A percentile compares a stretch with the other conserved stretches of the same genome.
Conservation (phyloP, 306 rosid genomes). For the Fragaria iinumae region DNA sequence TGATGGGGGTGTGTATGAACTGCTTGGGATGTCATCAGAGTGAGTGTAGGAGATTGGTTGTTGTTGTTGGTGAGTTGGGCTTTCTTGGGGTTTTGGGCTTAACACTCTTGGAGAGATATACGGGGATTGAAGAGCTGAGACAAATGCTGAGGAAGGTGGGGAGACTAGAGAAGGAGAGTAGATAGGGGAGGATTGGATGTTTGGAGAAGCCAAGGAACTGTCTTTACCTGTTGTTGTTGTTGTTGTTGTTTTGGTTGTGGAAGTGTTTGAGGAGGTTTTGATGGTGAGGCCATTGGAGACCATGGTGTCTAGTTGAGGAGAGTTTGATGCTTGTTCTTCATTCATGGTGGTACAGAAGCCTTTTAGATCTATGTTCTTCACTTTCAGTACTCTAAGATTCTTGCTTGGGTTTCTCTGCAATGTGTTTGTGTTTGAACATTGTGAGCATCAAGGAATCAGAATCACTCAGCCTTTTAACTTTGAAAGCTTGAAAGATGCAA, state of each 20-base stretch:
- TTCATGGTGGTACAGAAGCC: slow-evolving; percentile 21
- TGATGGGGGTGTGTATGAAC: slow-evolving; percentile 88
- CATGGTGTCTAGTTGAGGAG: slow-evolving; percentile 12
- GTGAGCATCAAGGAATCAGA: background rate
- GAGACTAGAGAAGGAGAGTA: slow-evolving; percentile 78
- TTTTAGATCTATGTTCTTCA: background rate
- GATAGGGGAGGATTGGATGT: slow-evolving; percentile 53
- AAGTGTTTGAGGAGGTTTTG: slow-evolving; percentile 38
- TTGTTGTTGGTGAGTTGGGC: slow-evolving; percentile 2
- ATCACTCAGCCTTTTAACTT: background rate
- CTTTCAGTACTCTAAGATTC: background rate
- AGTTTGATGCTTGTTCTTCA: slow-evolving; percentile 29
- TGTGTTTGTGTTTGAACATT: slow-evolving; percentile 6
- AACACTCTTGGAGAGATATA: slow-evolving; percentile 83
- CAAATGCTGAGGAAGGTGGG: slow-evolving; percentile 91
- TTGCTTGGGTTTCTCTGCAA: background rate
- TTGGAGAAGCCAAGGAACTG: slow-evolving; percentile 45
- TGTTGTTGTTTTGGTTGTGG: slow-evolving; percentile 17
- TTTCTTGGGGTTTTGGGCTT: slow-evolving; percentile 25
- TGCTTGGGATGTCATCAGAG: slow-evolving; percentile 77
- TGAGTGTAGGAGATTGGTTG: slow-evolving; percentile 9
- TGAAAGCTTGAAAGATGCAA: slow-evolving; percentile 13
- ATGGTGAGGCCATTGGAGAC: slow-evolving; percentile 48
- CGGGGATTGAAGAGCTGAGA: slow-evolving; percentile 90
- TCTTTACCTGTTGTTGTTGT: slow-evolving; percentile 16